Base-by-base conservation (phyloP, 2,329 filamentous ascomycete species). In the Colletotrichum tropicicola region DNA sequence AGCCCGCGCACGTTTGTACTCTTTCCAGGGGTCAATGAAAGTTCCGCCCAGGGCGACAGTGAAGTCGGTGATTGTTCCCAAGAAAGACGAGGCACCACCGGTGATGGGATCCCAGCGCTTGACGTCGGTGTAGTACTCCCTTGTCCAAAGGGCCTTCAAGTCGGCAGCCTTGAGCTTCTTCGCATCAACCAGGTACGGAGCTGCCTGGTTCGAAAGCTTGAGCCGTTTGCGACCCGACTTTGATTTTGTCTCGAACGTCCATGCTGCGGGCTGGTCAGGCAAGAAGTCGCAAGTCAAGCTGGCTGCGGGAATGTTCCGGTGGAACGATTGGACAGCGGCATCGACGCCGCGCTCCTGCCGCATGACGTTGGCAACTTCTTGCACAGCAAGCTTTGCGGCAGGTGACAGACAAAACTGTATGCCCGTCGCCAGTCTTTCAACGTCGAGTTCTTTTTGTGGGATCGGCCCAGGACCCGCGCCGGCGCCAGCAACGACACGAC, bases 261-360 rank as follows among this genome's bases (percentile, higher is more conserved):
- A 89, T 0, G 80, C 78, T 0, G 87, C 86, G 4, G 82, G 79
- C 6, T 78, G 77, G n/a, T 86, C 83, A 2, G 72, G 69, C 4
- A 79, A 62, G 9, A 80, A 59, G 17, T 74, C 70, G 66, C 79
- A 81, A 6, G 70, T 54, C 67, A 80, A 69, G 3, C 70, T 69
- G 17, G 74, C 68, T 2, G 74, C 51, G 3, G 74, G 74, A 12
- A 82, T 69, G n/a, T 75, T 68, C 5, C 72, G 67, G 56, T 82
- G 78, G 61, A 83, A 82, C 4, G 75, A 77, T 21, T 75, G 69
- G 0, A 80, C 78, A 0, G 79, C 78, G 2, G 61, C 12, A 2
- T 58, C 21, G 3, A 62, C 56, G 2, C 62, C 65, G 43, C 75
- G 70, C 66, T 81, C 79, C 6, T 57, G 61, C 7, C 66, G 67